Conservation (phyloP, 805 yeast species). For the Pichia paraexigua region DNA sequence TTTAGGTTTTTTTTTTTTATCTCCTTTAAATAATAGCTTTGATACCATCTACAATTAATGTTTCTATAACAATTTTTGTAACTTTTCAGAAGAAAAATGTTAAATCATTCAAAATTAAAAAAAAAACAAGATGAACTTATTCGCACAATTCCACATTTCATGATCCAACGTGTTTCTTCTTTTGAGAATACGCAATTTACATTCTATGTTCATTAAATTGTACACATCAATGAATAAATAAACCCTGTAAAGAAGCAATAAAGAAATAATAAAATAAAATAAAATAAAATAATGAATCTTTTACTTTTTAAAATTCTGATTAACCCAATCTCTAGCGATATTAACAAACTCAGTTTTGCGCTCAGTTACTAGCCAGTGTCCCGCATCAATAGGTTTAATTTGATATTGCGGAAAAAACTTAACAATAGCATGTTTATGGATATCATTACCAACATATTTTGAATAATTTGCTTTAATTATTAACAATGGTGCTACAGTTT, state of each 20-base stretch:
- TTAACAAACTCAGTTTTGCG: conserved; percentile 66
- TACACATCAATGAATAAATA: too few species aligned
- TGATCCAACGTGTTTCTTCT: too few species aligned
- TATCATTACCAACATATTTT: conserved; percentile 21
- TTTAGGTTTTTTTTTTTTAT: conserved; percentile 9
- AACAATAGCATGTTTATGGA: conserved; percentile 12
- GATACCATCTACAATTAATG: conserved; percentile 21
- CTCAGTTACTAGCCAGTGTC: conserved; percentile 91
- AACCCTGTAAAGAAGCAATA: not conserved
- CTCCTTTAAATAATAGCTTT: conserved; percentile 28
- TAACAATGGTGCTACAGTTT: conserved; percentile 63
- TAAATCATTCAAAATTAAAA: too few species aligned
- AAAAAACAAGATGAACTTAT: too few species aligned
- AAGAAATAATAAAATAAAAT: not conserved
- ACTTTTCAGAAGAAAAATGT: too few species aligned
- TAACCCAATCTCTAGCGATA: conserved; percentile 43
- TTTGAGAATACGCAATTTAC: too few species aligned
- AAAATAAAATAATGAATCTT: not conserved
- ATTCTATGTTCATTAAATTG: too few species aligned
- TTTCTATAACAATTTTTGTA: too few species aligned
- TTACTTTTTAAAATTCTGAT: not conserved
- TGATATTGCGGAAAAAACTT: conserved; percentile 57
- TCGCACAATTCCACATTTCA: too few species aligned
- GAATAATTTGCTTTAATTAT: conserved; percentile 74
- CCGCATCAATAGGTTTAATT: conserved; percentile 62